Conservation (phyloP, 2,329 filamentous ascomycete species). For the Lecanicillium sp. region DNA sequence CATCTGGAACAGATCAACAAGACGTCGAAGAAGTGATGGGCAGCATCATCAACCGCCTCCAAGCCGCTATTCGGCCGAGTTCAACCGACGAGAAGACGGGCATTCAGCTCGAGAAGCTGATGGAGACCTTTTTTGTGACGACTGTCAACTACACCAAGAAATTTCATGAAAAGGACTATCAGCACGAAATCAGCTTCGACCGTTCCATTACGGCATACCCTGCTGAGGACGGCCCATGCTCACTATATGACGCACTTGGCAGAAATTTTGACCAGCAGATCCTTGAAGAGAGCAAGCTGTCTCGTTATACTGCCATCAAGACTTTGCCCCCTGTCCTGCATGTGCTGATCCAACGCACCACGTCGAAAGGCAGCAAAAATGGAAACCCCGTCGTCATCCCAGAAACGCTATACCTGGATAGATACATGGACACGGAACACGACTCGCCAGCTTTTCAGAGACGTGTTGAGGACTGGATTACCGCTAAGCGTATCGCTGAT, state of each 20-base stretch:
- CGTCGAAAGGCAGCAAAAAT: slow-evolving; percentile 68
- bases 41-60: slow-evolving; percentile 83
- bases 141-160: slow-evolving; percentile 54
- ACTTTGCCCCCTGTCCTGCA: slow-evolving; percentile 79
- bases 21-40: slow-evolving; percentile 95
- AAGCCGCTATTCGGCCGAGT: slow-evolving; percentile 74
- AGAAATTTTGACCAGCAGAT: slow-evolving; percentile 76
- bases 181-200: slow-evolving; percentile 47
- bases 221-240: slow-evolving; percentile 39
- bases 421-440: slow-evolving; percentile 67
- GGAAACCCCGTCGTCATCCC: slow-evolving; percentile 71
- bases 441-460: slow-evolving; percentile 54
- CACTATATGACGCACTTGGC: slow-evolving; percentile 79
- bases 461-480: slow-evolving; percentile 66
- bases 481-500: slow-evolving; percentile 55
- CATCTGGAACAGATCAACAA: slow-evolving; percentile 64
- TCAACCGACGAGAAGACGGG: slow-evolving; percentile 53
- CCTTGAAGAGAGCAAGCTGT: slow-evolving; percentile 56
- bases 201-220: slow-evolving; percentile 55
- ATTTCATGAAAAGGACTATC: slow-evolving; percentile 32
- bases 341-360: slow-evolving; percentile 78
- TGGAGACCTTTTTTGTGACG: slow-evolving; percentile 59
- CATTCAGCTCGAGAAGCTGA: slow-evolving; percentile 75
- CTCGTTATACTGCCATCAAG: slow-evolving; percentile 63
- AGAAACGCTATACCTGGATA: slow-evolving; percentile 76